Percentiles rank a stretch among this genome's conserved stretches.
These are phyloP conservation scores for Gastrodia elata DNA, from an alignment of 106 monocot genomes.

Conservation along the genomic window DNA sequence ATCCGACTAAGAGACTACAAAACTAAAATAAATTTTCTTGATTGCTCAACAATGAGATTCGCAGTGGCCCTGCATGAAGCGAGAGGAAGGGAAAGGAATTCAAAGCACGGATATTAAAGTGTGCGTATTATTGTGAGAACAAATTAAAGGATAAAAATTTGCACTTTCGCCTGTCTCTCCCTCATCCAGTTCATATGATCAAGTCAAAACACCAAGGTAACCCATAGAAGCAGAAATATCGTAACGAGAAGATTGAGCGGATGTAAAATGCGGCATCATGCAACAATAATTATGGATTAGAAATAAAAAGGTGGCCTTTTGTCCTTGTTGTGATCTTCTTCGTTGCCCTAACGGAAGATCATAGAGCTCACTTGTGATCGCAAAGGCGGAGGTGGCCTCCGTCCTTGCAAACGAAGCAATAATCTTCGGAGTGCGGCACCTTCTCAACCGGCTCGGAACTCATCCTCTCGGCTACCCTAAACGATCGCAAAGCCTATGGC, in stretches of 20 bases:
- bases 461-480: slow-evolving; percentile 5
- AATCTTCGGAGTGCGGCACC: slow-evolving; percentile 38
- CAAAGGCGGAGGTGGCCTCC: slow-evolving; percentile 47
- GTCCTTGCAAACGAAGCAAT: slow-evolving; percentile 64
- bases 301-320: not conserved
- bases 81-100: not conserved
- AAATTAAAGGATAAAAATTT: not conserved
- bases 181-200: not conserved
- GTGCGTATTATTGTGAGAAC: not conserved
- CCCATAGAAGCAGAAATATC: not conserved
- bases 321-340: no score
- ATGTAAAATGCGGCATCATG: not conserved
- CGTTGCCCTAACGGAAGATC: not conserved
- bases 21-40: not conserved
- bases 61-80: not conserved
- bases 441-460: slow-evolving; percentile 5
- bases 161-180: not conserved
- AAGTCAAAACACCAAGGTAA: not conserved
- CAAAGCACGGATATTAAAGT: not conserved
- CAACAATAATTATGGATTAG: not conserved
- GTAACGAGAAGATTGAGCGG: not conserved
- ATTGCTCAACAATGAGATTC: not conserved
- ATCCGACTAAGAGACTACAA: not conserved
- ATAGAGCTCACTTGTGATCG: slow-evolving; percentile 42
- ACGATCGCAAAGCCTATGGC: not conserved